Percentiles rank a stretch among this genome's conserved stretches.
Evolutionary conservation across 352 stramenopile species (phyloP).

Genomic region (Globisporangium solare): DNA sequence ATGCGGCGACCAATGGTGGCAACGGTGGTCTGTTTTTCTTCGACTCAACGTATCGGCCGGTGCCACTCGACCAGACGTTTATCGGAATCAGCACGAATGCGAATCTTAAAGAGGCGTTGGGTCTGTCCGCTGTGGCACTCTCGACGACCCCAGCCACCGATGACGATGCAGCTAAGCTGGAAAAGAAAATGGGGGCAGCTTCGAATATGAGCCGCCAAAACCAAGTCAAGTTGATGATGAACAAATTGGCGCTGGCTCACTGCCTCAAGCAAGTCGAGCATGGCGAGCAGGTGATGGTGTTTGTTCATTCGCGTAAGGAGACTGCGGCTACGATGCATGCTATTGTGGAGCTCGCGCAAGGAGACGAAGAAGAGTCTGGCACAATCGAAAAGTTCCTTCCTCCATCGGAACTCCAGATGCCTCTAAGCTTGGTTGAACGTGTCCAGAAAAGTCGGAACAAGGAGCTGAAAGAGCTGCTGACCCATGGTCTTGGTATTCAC

Average conservation of each 20-base stretch:
- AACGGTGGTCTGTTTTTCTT: slow-evolving; percentile 97
- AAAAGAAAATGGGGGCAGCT: slow-evolving; percentile 21
- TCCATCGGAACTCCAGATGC: slow-evolving; percentile 48
- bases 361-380: slow-evolving; percentile 51
- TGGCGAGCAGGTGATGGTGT: slow-evolving; percentile 96
- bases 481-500: slow-evolving; percentile 96
- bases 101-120: slow-evolving; percentile 60
- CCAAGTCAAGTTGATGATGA: slow-evolving; percentile 80
- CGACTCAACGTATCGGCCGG: slow-evolving; percentile 95
- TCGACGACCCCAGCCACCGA: slow-evolving; percentile 40
- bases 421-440: slow-evolving; percentile 48
- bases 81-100: slow-evolving; percentile 91
- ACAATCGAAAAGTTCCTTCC: slow-evolving; percentile 60
- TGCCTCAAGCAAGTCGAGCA: slow-evolving; percentile 62
- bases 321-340: slow-evolving; percentile 93
- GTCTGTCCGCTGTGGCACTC: slow-evolving; percentile 39
- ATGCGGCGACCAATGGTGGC: slow-evolving; percentile 67
- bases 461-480: slow-evolving; percentile 94
- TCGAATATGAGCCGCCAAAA: slow-evolving; percentile 51
- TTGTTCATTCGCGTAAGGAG: slow-evolving; percentile 99
- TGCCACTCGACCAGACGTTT: slow-evolving; percentile 98
- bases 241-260: slow-evolving; percentile 74
- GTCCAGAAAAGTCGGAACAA: slow-evolving; percentile 93
- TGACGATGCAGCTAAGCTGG: slow-evolving; percentile 41
- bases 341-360: slow-evolving; percentile 87